phyloP scores from a whole-genome alignment of 2,329 filamentous ascomycete genomes.

The Aspergillus fischeri region DNA sequence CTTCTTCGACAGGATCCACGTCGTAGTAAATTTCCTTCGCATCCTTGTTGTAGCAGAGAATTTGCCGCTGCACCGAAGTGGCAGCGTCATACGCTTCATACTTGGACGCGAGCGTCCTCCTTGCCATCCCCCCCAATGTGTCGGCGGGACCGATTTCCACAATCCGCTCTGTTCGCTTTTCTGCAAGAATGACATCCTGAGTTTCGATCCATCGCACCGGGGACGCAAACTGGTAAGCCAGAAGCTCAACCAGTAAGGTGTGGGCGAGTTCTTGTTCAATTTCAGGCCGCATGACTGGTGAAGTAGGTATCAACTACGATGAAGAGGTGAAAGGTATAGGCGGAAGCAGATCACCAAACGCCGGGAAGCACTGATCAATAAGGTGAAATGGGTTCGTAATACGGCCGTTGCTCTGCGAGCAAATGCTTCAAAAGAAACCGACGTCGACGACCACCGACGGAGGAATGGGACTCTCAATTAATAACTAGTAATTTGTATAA shows the following conservation, averaged over 20 bases:
- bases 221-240: slow-evolving; percentile 98
- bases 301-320: slow-evolving; percentile 15
- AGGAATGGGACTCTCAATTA: background rate
- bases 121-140: slow-evolving; percentile 95
- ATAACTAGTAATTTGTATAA: background rate
- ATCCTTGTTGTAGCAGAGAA: slow-evolving; percentile 99
- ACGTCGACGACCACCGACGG: background rate
- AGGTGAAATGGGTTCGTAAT: background rate
- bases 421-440: background rate
- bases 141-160: slow-evolving; percentile 97
- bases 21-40: slow-evolving; percentile 99
- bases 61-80: slow-evolving; percentile 92
- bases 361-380: background rate
- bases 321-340: slow-evolving; percentile 1
- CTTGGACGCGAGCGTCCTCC: slow-evolving; percentile 89
- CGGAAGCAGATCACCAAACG: background rate
- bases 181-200: slow-evolving; percentile 97
- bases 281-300: slow-evolving; percentile 83
- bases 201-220: slow-evolving; percentile 99
- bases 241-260: slow-evolving; percentile 94
- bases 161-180: slow-evolving; percentile 93
- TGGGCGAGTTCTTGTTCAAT: slow-evolving; percentile 98
- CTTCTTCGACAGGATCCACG: slow-evolving; percentile 90
- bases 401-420: background rate
- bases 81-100: slow-evolving; percentile 98